Evolutionary conservation across 176 grass and related monocot species (phyloP).

Genomic region (Aechmea fasciata): DNA sequence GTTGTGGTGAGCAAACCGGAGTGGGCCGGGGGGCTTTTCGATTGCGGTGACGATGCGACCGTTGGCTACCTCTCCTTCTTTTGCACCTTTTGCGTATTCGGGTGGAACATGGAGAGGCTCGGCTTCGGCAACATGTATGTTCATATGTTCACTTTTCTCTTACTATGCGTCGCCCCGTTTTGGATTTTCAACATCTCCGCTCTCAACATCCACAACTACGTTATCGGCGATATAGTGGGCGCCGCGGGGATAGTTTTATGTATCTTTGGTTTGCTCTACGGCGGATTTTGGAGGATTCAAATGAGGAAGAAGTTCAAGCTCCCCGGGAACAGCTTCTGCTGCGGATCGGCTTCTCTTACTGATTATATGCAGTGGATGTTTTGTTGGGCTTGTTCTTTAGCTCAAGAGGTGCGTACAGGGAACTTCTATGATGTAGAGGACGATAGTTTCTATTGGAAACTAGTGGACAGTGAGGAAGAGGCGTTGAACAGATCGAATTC

Average conservation of each 20-base stretch:
- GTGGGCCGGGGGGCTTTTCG: slow-evolving; percentile 53
- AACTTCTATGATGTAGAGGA: slow-evolving; percentile 43
- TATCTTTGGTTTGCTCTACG: slow-evolving; percentile 48
- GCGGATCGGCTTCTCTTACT: slow-evolving; percentile 32
- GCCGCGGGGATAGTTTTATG: slow-evolving; percentile 44
- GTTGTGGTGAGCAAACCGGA: slow-evolving; percentile 37
- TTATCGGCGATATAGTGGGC: slow-evolving; percentile 38
- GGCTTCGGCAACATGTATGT: slow-evolving; percentile 59
- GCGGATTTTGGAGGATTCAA: slow-evolving; percentile 75
- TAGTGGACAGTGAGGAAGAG: background rate
- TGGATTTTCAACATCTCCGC: slow-evolving; percentile 68
- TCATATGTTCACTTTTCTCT: slow-evolving; percentile 49
- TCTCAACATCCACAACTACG: slow-evolving; percentile 35
- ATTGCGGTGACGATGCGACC: slow-evolving; percentile 18
- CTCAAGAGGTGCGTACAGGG: slow-evolving; percentile 76
- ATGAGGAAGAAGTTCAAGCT: slow-evolving; percentile 47
- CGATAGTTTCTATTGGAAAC: slow-evolving; percentile 37
- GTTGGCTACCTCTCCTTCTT: slow-evolving; percentile 31
- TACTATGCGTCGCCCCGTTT: slow-evolving; percentile 60
- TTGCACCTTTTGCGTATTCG: slow-evolving; percentile 68
- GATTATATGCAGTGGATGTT: slow-evolving; percentile 71
- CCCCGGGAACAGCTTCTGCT: slow-evolving; percentile 23
- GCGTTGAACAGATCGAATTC: background rate
- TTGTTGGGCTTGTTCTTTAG: slow-evolving; percentile 64
- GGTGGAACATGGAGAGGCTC: slow-evolving; percentile 74